These are phyloP conservation scores for Colletotrichum sp. DNA, from an alignment of 2,329 filamentous ascomycete genomes.

Conservation along the genomic window DNA sequence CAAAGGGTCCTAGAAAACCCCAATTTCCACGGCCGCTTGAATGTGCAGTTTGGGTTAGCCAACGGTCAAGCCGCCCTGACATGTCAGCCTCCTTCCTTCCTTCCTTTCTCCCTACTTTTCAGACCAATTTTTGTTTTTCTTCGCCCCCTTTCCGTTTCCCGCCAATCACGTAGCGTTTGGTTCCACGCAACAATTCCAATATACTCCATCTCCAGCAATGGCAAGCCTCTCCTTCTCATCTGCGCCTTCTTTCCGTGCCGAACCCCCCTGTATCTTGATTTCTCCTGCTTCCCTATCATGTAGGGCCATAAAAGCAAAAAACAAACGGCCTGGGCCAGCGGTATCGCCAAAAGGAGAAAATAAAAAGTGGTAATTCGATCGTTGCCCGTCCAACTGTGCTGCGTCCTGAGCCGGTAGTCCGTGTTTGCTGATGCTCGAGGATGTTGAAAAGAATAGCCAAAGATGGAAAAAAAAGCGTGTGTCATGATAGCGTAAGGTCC, in stretches of 20 bases:
- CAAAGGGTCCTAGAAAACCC: not conserved
- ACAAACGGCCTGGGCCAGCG: not conserved
- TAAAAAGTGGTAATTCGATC: not conserved
- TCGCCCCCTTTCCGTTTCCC: not conserved
- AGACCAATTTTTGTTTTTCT: not conserved
- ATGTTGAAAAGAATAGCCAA: not conserved
- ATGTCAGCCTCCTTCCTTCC: not conserved
- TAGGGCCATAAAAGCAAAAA: not conserved
- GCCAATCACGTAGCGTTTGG: not conserved
- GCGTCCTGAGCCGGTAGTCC: not conserved
- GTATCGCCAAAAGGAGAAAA: not conserved
- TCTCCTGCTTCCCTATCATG: not conserved
- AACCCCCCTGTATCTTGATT: not conserved
- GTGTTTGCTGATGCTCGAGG: conserved; percentile 4
- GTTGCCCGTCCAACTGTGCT: not conserved
- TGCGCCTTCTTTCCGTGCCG: not conserved
- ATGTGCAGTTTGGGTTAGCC: not conserved
- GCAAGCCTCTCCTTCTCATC: not conserved
- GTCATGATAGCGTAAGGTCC: conserved; percentile 12
- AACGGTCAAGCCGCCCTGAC: not conserved
- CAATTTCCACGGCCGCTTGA: not conserved
- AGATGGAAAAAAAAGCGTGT: not conserved
- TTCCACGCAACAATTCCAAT: not conserved
- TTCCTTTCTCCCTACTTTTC: not conserved
- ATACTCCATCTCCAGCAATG: not conserved